Base-by-base conservation (phyloP, 225 moss, liverwort and hornwort genomes). In the Rhytidiadelphus loreus region DNA sequence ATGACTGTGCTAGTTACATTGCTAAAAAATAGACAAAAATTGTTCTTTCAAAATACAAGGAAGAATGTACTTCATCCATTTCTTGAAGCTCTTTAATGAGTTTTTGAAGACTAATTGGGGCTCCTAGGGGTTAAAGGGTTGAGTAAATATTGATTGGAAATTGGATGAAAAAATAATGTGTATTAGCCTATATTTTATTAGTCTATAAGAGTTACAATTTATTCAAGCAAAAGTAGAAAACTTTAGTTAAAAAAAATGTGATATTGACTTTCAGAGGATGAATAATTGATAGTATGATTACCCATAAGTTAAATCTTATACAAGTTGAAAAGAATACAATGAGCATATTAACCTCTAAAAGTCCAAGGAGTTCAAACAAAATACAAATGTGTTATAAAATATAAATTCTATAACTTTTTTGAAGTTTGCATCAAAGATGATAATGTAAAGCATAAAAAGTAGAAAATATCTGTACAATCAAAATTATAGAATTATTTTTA, bases 111-210 rank as follows among this genome's bases (percentile, higher is more conserved):
- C 44, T n/a, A n/a, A 28, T 44, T 0, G 2, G 0, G 10, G 28
- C 6, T 44, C 6, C 3, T 44, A 28, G 3, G 3, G 3, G 0
- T 72, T 17, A 29, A 29, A 29, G 3, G 11, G 0, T 46, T 46
- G 18, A 18, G 3, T 30, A 46, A 6, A 29, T 11, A 73, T 46
- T 29, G 18, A 46, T 46, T 46, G 18, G 1, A 46, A 46, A 18
- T 29, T 46, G 7, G 6, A 29, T 18, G 18, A 30, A 73, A 17
- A 46, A 46, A 28, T 4, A 29, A 17, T 44, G 2, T 6, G 4
- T 66, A 3, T 60, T 25, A 60, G 11, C 28, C 13, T 60, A 7
- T 12, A 12, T 18, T 29, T 73, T 46, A 46, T 44, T 17, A 17
- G 11, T 1, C 7, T 16, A 11, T 30, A 11, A 73, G 30, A 46